Conservation (phyloP, 2,329 filamentous ascomycete species). For the Cytospora mali region DNA sequence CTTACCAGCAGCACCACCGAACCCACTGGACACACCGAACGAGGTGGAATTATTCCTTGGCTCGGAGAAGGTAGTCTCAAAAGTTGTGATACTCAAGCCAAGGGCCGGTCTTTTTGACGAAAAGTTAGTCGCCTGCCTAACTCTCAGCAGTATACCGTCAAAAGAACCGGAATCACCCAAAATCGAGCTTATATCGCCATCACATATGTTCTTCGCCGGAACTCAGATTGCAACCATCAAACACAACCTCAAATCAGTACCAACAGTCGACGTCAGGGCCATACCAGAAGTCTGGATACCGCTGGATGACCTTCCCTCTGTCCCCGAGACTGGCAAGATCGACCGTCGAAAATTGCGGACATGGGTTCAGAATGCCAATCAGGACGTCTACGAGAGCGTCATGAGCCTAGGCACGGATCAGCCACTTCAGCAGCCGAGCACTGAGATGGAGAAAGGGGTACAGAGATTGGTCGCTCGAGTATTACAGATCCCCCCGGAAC, state of each 20-base stretch:
- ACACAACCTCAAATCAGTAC: slow-evolving; percentile 37
- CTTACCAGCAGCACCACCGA: slow-evolving; percentile 20
- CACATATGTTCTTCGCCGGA: slow-evolving; percentile 45
- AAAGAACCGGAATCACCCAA: slow-evolving; percentile 37
- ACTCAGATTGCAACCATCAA: slow-evolving; percentile 47
- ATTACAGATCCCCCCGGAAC: slow-evolving; percentile 41
- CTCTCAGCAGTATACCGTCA: slow-evolving; percentile 39
- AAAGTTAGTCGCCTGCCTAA: slow-evolving; percentile 51
- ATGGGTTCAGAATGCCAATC: slow-evolving; percentile 57
- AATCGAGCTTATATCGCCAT: slow-evolving; percentile 40
- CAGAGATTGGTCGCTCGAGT: slow-evolving; percentile 44
- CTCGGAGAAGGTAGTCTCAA: slow-evolving; percentile 44
- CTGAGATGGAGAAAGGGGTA: slow-evolving; percentile 43
- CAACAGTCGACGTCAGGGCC: slow-evolving; percentile 40
- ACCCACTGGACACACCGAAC: slow-evolving; percentile 29
- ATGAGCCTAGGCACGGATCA: slow-evolving; percentile 46
- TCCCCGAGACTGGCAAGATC: slow-evolving; percentile 42
- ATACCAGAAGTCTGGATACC: slow-evolving; percentile 53
- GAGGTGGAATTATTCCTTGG: slow-evolving; percentile 45
- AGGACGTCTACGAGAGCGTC: slow-evolving; percentile 49
- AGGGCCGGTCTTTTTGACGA: slow-evolving; percentile 55
- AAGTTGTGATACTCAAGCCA: slow-evolving; percentile 48
- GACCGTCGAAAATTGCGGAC: slow-evolving; percentile 51
- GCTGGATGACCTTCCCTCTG: slow-evolving; percentile 47
- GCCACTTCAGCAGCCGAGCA: slow-evolving; percentile 39